These are phyloP conservation scores for Misopates orontium DNA, from an alignment of 257 asterid species.

Conservation along the genomic window DNA sequence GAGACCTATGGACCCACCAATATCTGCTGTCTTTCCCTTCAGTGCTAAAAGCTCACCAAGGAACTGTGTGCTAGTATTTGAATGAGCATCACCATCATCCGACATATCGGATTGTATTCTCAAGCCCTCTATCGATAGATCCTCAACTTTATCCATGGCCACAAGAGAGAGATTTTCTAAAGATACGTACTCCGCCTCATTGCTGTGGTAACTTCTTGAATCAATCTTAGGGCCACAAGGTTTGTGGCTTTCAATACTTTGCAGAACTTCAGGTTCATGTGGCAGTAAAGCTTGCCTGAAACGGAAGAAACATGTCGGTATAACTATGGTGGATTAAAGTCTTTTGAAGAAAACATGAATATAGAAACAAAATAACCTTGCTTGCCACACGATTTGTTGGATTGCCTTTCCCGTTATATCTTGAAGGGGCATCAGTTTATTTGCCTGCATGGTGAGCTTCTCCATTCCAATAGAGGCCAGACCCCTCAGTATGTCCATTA, in stretches of 20 bases:
- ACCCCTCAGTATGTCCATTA: constrained; percentile 76
- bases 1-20: constrained; percentile 67
- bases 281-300: constrained; percentile 54
- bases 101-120: constrained; percentile 90
- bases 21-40: constrained; percentile 57
- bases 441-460: constrained; percentile 94
- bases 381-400: constrained; percentile 85
- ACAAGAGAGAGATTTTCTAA: constrained; percentile 90
- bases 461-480: constrained; percentile 87
- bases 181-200: constrained; percentile 65
- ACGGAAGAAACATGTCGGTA: constrained; percentile 15
- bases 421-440: constrained; percentile 86
- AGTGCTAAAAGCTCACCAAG: constrained; percentile 70
- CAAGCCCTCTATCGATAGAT: constrained; percentile 64
- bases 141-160: constrained; percentile 90
- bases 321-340: constrained; percentile 16
- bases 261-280: constrained; percentile 38
- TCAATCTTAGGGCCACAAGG: constrained; percentile 31
- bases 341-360: neutral
- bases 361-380: constrained; percentile 55
- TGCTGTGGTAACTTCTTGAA: constrained; percentile 30
- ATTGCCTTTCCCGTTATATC: constrained; percentile 81
- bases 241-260: constrained; percentile 27
- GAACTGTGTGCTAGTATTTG: constrained; percentile 62
- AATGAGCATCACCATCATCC: constrained; percentile 62